These are phyloP conservation scores for Echium plantagineum DNA, from an alignment of 257 asterid species.

Conservation along the genomic window DNA sequence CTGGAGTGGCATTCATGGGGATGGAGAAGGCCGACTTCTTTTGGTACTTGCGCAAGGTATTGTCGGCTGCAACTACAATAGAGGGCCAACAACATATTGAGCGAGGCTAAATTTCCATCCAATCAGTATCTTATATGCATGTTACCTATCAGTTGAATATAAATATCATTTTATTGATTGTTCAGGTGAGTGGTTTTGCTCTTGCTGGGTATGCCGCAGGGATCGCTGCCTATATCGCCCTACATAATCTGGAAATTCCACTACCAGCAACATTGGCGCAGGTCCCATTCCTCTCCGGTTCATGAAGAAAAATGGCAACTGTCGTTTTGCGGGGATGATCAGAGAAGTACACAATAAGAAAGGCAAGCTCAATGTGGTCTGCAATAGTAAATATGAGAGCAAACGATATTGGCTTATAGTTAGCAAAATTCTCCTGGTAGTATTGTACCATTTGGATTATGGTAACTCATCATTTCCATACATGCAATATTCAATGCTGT, in stretches of 20 bases:
- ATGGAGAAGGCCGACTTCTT: constrained; percentile 96
- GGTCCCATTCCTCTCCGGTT: constrained; percentile 60
- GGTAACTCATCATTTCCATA: too few species aligned
- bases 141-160: neutral
- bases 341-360: constrained; percentile 30
- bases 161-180: constrained; percentile 2
- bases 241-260: constrained; percentile 50
- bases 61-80: neutral
- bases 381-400: neutral
- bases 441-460: neutral
- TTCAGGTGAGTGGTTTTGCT: constrained; percentile 97
- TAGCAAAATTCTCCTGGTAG: neutral
- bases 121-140: neutral
- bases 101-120: neutral
- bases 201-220: constrained; percentile 98
- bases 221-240: constrained; percentile 72
- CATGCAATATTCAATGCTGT: too few species aligned
- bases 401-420: neutral
- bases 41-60: constrained; percentile 85
- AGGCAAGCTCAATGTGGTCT: constrained; percentile 51
- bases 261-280: constrained; percentile 70
- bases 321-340: neutral
- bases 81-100: neutral
- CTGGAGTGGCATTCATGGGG: constrained; percentile 97
- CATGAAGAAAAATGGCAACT: constrained; percentile 16